phyloP scores from a whole-genome alignment of 148 eudicot species.

The Agrostemma githago region DNA sequence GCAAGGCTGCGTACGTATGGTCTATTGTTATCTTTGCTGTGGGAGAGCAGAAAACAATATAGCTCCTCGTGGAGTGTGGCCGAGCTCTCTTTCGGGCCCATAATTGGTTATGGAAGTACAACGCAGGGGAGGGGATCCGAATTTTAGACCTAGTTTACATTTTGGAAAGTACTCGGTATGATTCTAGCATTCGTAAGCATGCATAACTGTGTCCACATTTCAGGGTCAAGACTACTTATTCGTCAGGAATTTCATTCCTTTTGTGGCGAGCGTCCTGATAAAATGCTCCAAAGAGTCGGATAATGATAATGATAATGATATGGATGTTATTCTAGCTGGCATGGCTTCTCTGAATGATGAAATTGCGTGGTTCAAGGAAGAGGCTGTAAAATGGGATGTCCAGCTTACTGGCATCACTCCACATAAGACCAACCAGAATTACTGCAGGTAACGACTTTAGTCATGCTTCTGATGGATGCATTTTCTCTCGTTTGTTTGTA shows the following conservation, averaged over 20 bases:
- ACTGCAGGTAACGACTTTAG: conserved; percentile 55
- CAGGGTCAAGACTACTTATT: conserved; percentile 87
- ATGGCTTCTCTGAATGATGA: conserved; percentile 80
- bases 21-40: too few species aligned
- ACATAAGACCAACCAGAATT: conserved; percentile 47
- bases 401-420: conserved; percentile 43
- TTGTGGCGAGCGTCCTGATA: conserved; percentile 56
- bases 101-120: not conserved
- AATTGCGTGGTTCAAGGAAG: conserved; percentile 80
- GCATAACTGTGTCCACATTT: not conserved
- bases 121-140: not conserved
- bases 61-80: too few species aligned
- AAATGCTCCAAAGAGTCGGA: conserved; percentile 70
- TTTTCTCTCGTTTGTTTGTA: not conserved
- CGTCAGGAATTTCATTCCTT: conserved; percentile 69
- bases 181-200: not conserved
- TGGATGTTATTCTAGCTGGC: conserved; percentile 72
- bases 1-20: too few species aligned
- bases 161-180: not conserved
- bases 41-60: too few species aligned
- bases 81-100: not conserved
- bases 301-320: conserved; percentile 52
- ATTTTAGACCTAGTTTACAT: not conserved
- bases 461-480: not conserved
- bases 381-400: conserved; percentile 67